Conservation (phyloP, 1,284 basidiomycete species). For the Fomitopsis palustris region DNA sequence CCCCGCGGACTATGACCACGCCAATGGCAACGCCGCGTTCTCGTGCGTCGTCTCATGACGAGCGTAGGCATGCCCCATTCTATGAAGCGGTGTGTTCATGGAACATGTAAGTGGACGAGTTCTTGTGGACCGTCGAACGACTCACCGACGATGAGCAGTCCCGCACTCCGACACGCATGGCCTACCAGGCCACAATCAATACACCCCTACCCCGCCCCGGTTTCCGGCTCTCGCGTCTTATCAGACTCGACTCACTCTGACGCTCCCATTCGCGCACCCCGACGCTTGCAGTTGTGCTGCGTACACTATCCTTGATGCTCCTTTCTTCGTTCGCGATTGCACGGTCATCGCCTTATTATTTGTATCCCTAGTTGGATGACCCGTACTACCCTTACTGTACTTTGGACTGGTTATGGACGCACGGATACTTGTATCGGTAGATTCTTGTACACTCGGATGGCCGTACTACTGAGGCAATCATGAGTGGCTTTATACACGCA, state of each 20-base stretch:
- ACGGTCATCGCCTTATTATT: not conserved
- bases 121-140: no score
- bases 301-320: not conserved
- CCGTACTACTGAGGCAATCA: not conserved
- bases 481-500: not conserved
- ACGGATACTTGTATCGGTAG: not conserved
- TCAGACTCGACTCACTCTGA: no score
- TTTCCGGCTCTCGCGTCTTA: no score
- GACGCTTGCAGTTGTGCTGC: not conserved
- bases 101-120: not conserved
- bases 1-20: not conserved
- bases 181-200: not conserved
- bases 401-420: not conserved
- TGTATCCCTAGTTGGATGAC: not conserved
- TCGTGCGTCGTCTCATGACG: not conserved
- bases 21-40: not conserved
- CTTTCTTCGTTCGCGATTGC: not conserved
- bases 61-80: not conserved
- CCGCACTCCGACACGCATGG: not conserved
- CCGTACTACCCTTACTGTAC: no score
- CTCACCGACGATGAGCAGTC: not conserved
- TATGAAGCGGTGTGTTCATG: not conserved
- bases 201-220: not conserved
- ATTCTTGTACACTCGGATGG: not conserved
- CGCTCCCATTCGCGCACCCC: not conserved